Base-by-base conservation (phyloP, 2,329 filamentous ascomycete genomes). In the Fusarium illudens region DNA sequence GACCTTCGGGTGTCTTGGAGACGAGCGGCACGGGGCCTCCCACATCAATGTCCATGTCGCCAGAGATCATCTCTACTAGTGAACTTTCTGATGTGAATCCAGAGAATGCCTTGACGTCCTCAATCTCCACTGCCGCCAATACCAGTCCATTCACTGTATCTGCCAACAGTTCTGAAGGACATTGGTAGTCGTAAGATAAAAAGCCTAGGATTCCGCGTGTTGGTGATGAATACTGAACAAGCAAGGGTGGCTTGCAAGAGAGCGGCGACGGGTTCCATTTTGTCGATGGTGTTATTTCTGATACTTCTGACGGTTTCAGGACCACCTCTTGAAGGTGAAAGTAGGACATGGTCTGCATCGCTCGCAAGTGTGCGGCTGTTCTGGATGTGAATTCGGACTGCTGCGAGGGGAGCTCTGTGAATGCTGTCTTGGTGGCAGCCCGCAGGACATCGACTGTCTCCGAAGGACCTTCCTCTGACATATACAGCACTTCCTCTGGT, bases 321-420 rank as follows among this genome's bases (percentile, higher is more conserved):
- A 4, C 49, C 27, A 44, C 15, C 7, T 64, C 56, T 33, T 73
- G 62, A 11, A 70, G 33, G 74, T 95, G 92, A 72, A 95, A 93
- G 71, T 94, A 95, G 0, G 91, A 90, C 84, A 93, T 89, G n/a
- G 85, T 87, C 70, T 94, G 91, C 90, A 95, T 93, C 6, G 86
- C 84, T 52, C 91, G 82, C 3, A 92, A 78, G 64, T 94, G 89
- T 0, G 87, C 84, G 0, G 90, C 85, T 10, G 89, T 91, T 34
- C 89, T 82, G 4, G 85, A 80, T 1, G 82, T 82, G 37, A 82
- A 82, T 37, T 88, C 85, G n/a, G 82, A 83, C 9, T 83, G 77
- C 69, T 89, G 86, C 1, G 90, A 89, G 6, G 89, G 85, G 5
- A 93, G 79, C 6, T 82, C 80, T 36, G 81, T 78, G 44, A 91